These are phyloP conservation scores for Citrus unshiu DNA, from an alignment of 345 rosid genomes.

Conservation along the genomic window DNA sequence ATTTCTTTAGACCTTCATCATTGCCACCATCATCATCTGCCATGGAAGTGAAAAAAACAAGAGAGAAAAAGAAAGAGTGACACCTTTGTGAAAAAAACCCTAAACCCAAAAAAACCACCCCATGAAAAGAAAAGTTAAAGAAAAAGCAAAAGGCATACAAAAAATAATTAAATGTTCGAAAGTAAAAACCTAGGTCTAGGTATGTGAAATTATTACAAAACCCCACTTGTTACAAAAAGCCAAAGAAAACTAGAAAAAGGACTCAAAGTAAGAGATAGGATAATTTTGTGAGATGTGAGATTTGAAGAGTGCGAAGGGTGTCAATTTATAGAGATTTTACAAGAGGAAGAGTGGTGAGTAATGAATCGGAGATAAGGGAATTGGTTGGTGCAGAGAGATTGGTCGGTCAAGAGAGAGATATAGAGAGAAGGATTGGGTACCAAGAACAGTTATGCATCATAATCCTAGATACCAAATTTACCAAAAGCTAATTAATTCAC, in stretches of 20 bases:
- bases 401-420: slow-evolving; percentile 21
- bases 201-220: slow-evolving; percentile 17
- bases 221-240: slow-evolving; percentile 22
- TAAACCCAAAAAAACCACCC: slow-evolving; percentile 32
- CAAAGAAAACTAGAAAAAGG: not conserved
- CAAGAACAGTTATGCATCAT: slow-evolving; percentile 58
- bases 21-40: slow-evolving; percentile 1
- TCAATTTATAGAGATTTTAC: slow-evolving; percentile 26
- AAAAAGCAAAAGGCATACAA: not conserved
- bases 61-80: slow-evolving; percentile 4
- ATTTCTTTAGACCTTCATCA: slow-evolving; percentile 15
- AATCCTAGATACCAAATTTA: slow-evolving; percentile 44
- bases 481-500: slow-evolving; percentile 32
- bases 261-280: not conserved
- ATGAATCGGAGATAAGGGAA: slow-evolving; percentile 22
- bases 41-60: slow-evolving; percentile 2
- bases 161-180: not conserved
- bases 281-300: not conserved
- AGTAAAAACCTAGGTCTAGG: slow-evolving; percentile 2
- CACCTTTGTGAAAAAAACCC: slow-evolving; percentile 10
- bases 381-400: slow-evolving; percentile 31
- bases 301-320: slow-evolving; percentile 20
- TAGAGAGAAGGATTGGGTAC: slow-evolving; percentile 19
- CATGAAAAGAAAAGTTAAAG: not conserved
- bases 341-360: slow-evolving; percentile 1